A percentile compares a stretch with the other conserved stretches of the same genome.
Conservation (phyloP, 805 yeast species). For the Scheffersomyces coipomensis region DNA sequence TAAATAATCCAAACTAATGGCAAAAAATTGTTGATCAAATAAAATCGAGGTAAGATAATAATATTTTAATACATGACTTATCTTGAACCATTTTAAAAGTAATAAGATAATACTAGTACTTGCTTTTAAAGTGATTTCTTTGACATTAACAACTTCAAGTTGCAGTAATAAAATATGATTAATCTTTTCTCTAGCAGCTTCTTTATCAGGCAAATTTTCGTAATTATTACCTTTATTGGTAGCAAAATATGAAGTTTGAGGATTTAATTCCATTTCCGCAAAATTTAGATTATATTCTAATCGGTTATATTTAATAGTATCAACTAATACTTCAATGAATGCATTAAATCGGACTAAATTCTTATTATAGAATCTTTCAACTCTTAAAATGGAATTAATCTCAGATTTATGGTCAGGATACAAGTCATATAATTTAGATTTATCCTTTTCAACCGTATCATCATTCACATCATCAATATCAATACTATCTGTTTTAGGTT, state of each 20-base stretch:
- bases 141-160: slow-evolving; percentile 56
- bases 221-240: slow-evolving; percentile 6
- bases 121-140: slow-evolving; percentile 61
- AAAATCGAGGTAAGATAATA: slow-evolving; percentile 71
- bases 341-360: slow-evolving; percentile 60
- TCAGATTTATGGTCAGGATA: slow-evolving; percentile 36
- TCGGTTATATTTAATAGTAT: slow-evolving; percentile 56
- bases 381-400: slow-evolving; percentile 46
- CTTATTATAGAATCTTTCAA: slow-evolving; percentile 58
- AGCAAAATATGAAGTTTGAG: slow-evolving; percentile 24
- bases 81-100: slow-evolving; percentile 74
- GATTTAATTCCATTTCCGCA: slow-evolving; percentile 35
- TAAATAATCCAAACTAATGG: slow-evolving; percentile 28
- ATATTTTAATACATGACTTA: slow-evolving; percentile 73
- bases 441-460: slow-evolving; percentile 1
- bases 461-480: slow-evolving; percentile 1
- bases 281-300: slow-evolving; percentile 32
- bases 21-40: slow-evolving; percentile 66
- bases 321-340: slow-evolving; percentile 60
- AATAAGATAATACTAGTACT: slow-evolving; percentile 51
- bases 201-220: slow-evolving; percentile 5
- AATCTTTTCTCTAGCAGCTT: slow-evolving; percentile 14
- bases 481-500: neutral
- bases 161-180: slow-evolving; percentile 33
- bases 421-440: slow-evolving; percentile 9